phyloP scores from a whole-genome alignment of 2,329 filamentous ascomycete species.

The Nigrospora osmanthi region DNA sequence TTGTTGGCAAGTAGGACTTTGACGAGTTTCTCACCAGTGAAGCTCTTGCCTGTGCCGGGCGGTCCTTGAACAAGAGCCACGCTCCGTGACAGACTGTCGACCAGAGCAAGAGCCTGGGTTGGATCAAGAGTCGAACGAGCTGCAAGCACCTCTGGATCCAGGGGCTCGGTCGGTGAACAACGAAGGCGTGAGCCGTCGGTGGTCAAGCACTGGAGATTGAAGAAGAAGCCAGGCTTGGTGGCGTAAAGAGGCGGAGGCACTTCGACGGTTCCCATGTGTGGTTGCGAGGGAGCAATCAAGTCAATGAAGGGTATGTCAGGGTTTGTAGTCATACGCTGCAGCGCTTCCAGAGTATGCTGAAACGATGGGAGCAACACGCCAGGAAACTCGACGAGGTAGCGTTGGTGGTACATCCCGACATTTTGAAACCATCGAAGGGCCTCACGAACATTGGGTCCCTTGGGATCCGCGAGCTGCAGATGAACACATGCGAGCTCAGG shows the following conservation, averaged over 20 bases:
- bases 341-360: slow-evolving; percentile 42
- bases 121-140: slow-evolving; percentile 40
- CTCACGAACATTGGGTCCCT: slow-evolving; percentile 9
- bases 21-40: slow-evolving; percentile 51
- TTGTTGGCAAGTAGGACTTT: slow-evolving; percentile 41
- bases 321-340: slow-evolving; percentile 42
- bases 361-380: slow-evolving; percentile 52
- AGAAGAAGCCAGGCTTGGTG: slow-evolving; percentile 37
- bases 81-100: slow-evolving; percentile 41
- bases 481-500: slow-evolving; percentile 18
- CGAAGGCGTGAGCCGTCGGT: slow-evolving; percentile 10
- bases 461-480: slow-evolving; percentile 19
- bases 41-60: slow-evolving; percentile 63
- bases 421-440: slow-evolving; percentile 21
- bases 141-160: slow-evolving; percentile 14
- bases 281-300: slow-evolving; percentile 28
- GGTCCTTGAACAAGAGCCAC: slow-evolving; percentile 62
- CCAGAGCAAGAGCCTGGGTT: slow-evolving; percentile 41
- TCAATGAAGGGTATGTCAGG: slow-evolving; percentile 40
- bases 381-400: slow-evolving; percentile 51
- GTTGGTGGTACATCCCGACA: slow-evolving; percentile 5
- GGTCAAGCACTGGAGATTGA: slow-evolving; percentile 29
- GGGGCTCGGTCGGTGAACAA: slow-evolving; percentile 9
- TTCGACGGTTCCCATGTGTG: slow-evolving; percentile 8
- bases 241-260: slow-evolving; percentile 45